Percentiles rank a stretch among this genome's conserved stretches.
phyloP scores from a whole-genome alignment of 768 basidiomycete species.

The Lanmaoa rubissima region DNA sequence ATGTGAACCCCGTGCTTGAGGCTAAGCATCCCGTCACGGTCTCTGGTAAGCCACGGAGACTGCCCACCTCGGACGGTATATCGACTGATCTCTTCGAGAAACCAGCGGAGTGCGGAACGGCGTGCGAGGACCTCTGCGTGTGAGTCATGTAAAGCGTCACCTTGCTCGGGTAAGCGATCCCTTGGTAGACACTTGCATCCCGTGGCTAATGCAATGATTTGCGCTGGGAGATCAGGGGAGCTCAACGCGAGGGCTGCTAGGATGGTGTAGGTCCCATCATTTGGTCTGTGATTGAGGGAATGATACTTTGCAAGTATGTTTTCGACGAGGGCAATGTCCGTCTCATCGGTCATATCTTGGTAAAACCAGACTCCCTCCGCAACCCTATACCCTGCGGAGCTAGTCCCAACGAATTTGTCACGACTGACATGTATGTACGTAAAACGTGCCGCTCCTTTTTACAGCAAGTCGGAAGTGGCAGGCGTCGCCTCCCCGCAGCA shows the following conservation, averaged over 20 bases:
- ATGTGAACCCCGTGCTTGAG: slow-evolving; percentile 50
- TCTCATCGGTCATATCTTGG: slow-evolving; percentile 9
- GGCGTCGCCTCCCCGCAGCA: slow-evolving; percentile 8
- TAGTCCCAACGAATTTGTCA: slow-evolving; percentile 37
- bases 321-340: slow-evolving; percentile 33
- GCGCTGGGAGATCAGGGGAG: slow-evolving; percentile 30
- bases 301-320: slow-evolving; percentile 44
- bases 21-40: slow-evolving; percentile 39
- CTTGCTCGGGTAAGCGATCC: slow-evolving; percentile 54
- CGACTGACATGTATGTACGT: slow-evolving; percentile 50
- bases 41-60: slow-evolving; percentile 51
- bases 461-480: slow-evolving; percentile 34
- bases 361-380: too few relatives aligned
- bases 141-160: slow-evolving; percentile 83
- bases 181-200: slow-evolving; percentile 86
- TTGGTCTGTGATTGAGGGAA: slow-evolving; percentile 49
- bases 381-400: slow-evolving; percentile 25
- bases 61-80: slow-evolving; percentile 17
- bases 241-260: slow-evolving; percentile 56
- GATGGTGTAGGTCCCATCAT: slow-evolving; percentile 58
- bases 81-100: slow-evolving; percentile 62
- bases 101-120: slow-evolving; percentile 74
- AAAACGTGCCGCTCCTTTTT: slow-evolving; percentile 2
- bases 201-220: slow-evolving; percentile 71
- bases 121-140: slow-evolving; percentile 94